Base-by-base conservation (phyloP, 1,284 basidiomycete genomes). In the Rhodotorula sp. region DNA sequence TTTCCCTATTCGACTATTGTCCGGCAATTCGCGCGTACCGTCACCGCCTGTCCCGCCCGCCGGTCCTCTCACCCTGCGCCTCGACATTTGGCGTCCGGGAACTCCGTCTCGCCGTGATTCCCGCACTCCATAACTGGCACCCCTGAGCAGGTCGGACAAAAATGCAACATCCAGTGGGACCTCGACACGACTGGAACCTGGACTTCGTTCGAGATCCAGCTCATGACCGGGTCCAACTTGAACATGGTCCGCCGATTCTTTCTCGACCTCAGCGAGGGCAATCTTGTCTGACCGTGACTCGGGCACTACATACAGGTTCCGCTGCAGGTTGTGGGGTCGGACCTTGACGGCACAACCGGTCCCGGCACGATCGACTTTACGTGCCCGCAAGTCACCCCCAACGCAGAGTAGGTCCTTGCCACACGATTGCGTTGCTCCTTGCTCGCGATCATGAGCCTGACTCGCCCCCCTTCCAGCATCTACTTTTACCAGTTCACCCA, bases 321-420 rank as follows among this genome's bases (percentile, higher is more conserved):
- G 12, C 54, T 76, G 31, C 54, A 67, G 20, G 61, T 58, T 46
- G 71, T 78, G 29, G 69, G 68, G 4, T 52, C 62, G 0, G 73
- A 68, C 14, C 23, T 78, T 12, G 76, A 78, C 34, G 76, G 74
- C 8, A 76, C 74, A 5, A 69, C 43, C 14, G 72, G 83, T 46
- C 74, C 78, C 48, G 81, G 83, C 56, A 83, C 80, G 31, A 81
- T 81, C 7, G 80, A 81, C 51, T 91, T 85, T 80, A 80, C 86
- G n/a, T 93, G 91, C 81, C 92, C 90, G 18, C 77, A 89, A 85
- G 91, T 93, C 26, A 83, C 82, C 23, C 87, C 88, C 47, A 85
- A 90, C 81, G 39, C 39, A 43, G 39, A 43, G 39, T 43, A 43
- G 39, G 39, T 43, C 39, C 39, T 14, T 10, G 39, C 39, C 39